Evolutionary conservation across 2,329 filamentous ascomycete species (phyloP), one percentile per base, ranked within the genome.

Genomic region (Phoma sp.): DNA sequence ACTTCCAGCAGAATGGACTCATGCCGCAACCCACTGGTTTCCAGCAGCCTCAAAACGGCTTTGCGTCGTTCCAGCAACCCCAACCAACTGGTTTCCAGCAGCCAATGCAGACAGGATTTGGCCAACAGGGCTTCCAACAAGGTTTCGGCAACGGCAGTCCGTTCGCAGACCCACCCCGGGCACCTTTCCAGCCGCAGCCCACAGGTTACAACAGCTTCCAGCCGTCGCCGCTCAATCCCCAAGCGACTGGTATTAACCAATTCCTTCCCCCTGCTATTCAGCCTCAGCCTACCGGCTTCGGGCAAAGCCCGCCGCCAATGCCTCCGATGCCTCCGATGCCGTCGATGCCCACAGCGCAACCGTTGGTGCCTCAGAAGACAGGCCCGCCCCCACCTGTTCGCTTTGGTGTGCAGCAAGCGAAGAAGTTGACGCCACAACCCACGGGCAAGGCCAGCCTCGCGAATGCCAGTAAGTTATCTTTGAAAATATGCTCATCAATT

Each of bases 401-500:
- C 55, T 99, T 99, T 73, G 95, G 95, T 35, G 87, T 96, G 32
- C 82, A 85, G 52, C 79, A 82, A 25, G 79, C 86, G 27, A 91
- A 92, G 77, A 95, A 90, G 75, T 78, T 98, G 66, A 82, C 85
- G 57, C 87, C 93, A 27, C 95, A 98, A 78, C 84, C 91, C 25
- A 99, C 95, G 6, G 95, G 95, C 60, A 87, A 90, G 79, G 95
- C 95, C 52, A 97, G 98, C 74, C 82, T 99, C 64, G 83, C 90
- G 47, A 90, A 96, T 86, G 95, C 95, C 70, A 99, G 93, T 98
- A 88, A 89, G 93, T 93, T 24, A 27, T 36, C 14, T 8, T 18
- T 47, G 32, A 33, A 25, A 11, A n/a, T 4, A 18, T 22, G 54
- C 14, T n/a, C 44, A 5, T 4, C 30, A 10, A 48, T 13, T 46